Percentiles rank a stretch among this genome's conserved stretches.
These are phyloP conservation scores for Stylonectria norvegica DNA, from an alignment of 2,329 filamentous ascomycete genomes.

Conservation along the genomic window DNA sequence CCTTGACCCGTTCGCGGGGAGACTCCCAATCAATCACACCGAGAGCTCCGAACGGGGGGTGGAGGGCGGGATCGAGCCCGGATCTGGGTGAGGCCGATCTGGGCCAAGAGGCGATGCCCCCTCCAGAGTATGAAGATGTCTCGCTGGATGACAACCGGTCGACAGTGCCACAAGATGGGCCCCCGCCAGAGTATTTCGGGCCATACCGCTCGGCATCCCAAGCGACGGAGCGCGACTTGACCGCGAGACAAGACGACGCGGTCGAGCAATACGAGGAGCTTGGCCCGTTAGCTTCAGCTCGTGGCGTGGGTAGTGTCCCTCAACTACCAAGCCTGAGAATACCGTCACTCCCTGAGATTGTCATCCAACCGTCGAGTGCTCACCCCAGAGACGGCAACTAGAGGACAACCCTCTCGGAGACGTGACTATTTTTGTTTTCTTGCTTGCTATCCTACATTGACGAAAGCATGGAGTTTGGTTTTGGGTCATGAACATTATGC, in stretches of 20 bases:
- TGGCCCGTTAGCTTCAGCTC: conserved; percentile 8
- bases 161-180: conserved; percentile 41
- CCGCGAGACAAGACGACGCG: background rate
- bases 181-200: conserved; percentile 51
- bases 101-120: conserved; percentile 46
- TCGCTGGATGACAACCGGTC: conserved; percentile 41
- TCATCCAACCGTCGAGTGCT: conserved; percentile 51
- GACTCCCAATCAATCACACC: conserved; percentile 45
- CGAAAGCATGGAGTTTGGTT: conserved; percentile 27
- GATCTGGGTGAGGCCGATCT: conserved; percentile 52
- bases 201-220: conserved; percentile 29
- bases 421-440: background rate
- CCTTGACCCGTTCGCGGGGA: conserved; percentile 36
- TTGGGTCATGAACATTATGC: conserved; percentile 13
- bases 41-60: conserved; percentile 28
- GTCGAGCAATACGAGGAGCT: conserved; percentile 1
- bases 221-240: conserved; percentile 14
- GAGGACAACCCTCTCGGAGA: conserved; percentile 1
- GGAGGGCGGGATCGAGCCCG: conserved; percentile 48
- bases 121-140: conserved; percentile 54
- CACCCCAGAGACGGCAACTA: conserved; percentile 22
- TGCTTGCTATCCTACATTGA: conserved; percentile 7
- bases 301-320: conserved; percentile 40
- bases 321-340: conserved; percentile 54
- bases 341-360: conserved; percentile 51